Evolutionary conservation across 306 rosid species (phyloP), one percentile per base, ranked within the genome.

Genomic region (Notholithocarpus densiflorus): DNA sequence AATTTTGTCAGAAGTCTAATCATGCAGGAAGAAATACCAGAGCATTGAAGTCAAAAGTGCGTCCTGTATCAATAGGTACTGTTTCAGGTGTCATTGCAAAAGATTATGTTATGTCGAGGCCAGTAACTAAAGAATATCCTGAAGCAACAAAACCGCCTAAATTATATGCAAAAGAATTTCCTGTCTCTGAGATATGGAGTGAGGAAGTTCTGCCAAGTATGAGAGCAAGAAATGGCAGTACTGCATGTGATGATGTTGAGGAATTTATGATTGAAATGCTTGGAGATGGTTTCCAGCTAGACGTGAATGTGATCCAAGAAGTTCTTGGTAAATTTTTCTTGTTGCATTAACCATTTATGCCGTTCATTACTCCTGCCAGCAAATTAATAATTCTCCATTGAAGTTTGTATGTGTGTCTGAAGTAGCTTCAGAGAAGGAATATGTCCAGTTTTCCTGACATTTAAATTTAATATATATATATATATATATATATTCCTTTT

Each of bases 51-150:
- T 79, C 80, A 48, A 82, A 79, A 73, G 45, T 31, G 29, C 52
- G 13, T n/a, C 40, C 75, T 71, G 68, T 34, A 23, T 86, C 86
- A 24, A 23, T 73, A 26, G 89, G 89, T 32, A 76, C 79, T 45
- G 78, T 86, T 61, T 79, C 89, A 56, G 68, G 82, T 32, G 29
- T 79, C 56, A 84, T 86, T 73, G 89, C 84, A 82, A 86, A 66
- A 26, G 82, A 82, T 18, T 79, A 69, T 59, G 26, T 56, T 53
- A 55, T 69, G 24, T 71, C 40, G 62, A 76, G 74, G 57, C 45
- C 75, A 66, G 32, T 55, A 64, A 75, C 19, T 26, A 75, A 65
- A 51, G 59, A 59, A n/a, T 73, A 68, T 32, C 19, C 43, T 15
- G 86, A 68, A 73, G 43, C 45, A 20, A 69, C n/a, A 37, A 82